Base-by-base conservation (phyloP, 345 rosid genomes). In the Mangifera indica region DNA sequence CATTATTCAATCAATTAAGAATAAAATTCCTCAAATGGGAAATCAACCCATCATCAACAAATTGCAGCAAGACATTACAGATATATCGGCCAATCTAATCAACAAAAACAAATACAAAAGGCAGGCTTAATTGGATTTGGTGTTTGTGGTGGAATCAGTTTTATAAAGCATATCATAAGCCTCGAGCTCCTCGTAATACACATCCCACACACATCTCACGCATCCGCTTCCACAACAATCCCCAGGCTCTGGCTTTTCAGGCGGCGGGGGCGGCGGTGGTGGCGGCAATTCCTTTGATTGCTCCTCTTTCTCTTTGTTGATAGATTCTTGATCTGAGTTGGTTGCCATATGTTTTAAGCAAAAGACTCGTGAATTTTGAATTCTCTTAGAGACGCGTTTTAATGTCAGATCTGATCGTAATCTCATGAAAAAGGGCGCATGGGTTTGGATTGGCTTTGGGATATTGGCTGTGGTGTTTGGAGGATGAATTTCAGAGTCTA, bases 171-270 rank as follows among this genome's bases (percentile, higher is more conserved):
- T 83, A 54, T 94, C 66, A 67, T 90, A 94, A 12, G 76, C 93
- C 76, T 94, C 98, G 40, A 91, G 90, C 70, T 95, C 90, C 3
- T 94, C 97, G 66, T 89, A 91, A 75, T 94, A 90, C 51, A 94
- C 86, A 80, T 94, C 98, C 99, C 99, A 90, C 13, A 94, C 98
- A 86, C 98, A 94, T 63, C 92, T 74, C 3, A 89, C 91, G 83
- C 98, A 94, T 2, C 98, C 98, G 83, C 95, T 89, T 6, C 98
- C 98, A 57, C 99, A 95, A 37, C 99, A 95, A 81, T 95, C 97
- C 6, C 96, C 95, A 21, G 96, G 87, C 75, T 88, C 90, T 42
- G 98, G 98, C 87, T 89, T 90, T 87, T 94, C 98, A 66, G 97
- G 97, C 58, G 90, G 97, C 24, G 89, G 93, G 2, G 91, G 88